These are phyloP conservation scores for Cornus kousa DNA, from an alignment of 148 eudicot species.

Conservation along the genomic window DNA sequence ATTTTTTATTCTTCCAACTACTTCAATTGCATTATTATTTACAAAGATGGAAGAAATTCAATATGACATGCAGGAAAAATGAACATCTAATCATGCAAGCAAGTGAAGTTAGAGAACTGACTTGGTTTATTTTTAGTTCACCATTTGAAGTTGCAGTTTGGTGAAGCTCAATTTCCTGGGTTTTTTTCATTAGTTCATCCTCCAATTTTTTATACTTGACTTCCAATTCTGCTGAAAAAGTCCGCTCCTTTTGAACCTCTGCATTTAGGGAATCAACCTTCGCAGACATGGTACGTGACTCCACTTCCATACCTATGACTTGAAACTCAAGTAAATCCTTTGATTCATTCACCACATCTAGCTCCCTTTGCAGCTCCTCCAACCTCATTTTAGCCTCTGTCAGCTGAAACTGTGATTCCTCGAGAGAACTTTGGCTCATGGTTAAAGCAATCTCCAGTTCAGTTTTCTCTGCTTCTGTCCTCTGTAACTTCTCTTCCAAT, in stretches of 20 bases:
- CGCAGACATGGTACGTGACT: conserved; percentile 45
- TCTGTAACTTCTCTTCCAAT: conserved; percentile 40
- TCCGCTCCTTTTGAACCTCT: conserved; percentile 37
- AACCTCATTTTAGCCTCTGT: conserved; percentile 35
- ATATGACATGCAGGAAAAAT: not conserved
- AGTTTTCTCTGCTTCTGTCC: conserved; percentile 42
- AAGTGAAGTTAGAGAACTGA: conserved; percentile 2
- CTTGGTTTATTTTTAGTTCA: conserved; percentile 54
- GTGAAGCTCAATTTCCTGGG: conserved; percentile 44
- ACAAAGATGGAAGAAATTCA: not conserved
- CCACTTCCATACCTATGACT: conserved; percentile 39
- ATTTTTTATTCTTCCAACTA: not conserved
- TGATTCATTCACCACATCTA: conserved; percentile 38
- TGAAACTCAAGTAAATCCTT: conserved; percentile 42
- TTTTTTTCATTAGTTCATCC: conserved; percentile 41
- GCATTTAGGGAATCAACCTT: conserved; percentile 11
- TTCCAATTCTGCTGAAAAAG: conserved; percentile 36
- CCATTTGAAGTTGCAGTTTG: conserved; percentile 21
- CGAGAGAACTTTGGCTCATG: conserved; percentile 29
- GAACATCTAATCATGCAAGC: not conserved
- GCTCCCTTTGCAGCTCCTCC: conserved; percentile 56
- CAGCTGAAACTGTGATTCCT: conserved; percentile 33
- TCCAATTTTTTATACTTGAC: conserved; percentile 47
- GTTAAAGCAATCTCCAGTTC: conserved; percentile 38
- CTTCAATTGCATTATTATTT: too few species aligned